Evolutionary conservation across 2,329 filamentous ascomycete genomes (phyloP), one percentile per base, ranked within the genome.

Genomic region (Dactylellina drechsleri): DNA sequence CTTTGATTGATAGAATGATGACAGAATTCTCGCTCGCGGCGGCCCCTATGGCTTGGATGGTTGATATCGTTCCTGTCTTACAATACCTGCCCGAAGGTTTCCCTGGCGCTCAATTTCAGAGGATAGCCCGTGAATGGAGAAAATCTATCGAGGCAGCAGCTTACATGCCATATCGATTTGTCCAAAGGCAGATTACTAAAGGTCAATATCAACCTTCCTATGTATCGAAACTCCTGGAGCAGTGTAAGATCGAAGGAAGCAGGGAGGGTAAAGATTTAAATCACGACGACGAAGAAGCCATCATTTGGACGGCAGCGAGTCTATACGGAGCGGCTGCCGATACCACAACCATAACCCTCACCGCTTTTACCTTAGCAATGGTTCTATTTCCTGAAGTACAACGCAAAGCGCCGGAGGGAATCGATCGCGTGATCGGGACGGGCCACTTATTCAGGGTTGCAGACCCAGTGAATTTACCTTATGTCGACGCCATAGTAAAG

Each of bases 401-500:
- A 66, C 67, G 77, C 2, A 83, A 82, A 18, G 83, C 85, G 0
- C 84, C 85, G 71, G 82, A 82, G 18, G 86, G 82, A 78, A 70
- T 88, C 2, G 85, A 87, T 76, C 78, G 81, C 0, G 83, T 87
- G 0, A 81, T 88, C 1, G 86, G 86, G 1, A 77, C 80, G 0
- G 66, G 82, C 10, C 82, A 86, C 1, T 82, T 83, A 6, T 86
- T 86, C 0, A 79, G 78, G 15, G 85, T 83, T 79, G 83, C 84
- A 43, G 86, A 88, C 77, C 81, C 83, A 20, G 80, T 82, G 0
- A 79, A 81, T 2, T 78, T 89, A 7, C 86, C 86, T 0, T 89
- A 88, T 77, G 79, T 88, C 36, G 82, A 83, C 18, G 85, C 85
- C 0, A 82, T 87, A 12, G 83, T 87, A 16, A 87, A 87, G 72